Base-by-base conservation (phyloP, 148 eudicot genomes). In the Silene uniflora region DNA sequence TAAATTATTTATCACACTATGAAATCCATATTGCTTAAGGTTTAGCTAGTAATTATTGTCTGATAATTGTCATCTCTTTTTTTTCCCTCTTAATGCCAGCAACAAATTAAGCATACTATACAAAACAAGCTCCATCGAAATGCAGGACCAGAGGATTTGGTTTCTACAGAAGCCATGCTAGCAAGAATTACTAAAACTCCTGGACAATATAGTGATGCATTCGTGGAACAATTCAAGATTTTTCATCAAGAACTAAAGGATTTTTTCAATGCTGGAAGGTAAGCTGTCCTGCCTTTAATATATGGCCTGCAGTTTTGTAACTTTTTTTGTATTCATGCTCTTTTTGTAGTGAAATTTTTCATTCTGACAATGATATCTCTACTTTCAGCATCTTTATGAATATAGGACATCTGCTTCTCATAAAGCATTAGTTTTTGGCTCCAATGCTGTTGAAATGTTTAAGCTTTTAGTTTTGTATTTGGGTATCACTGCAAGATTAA, bases 241-340 rank as follows among this genome's bases (percentile, higher is more conserved):
- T 95, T 95, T 77, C 89, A 88, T 85, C 84, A 73, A 69, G 99
- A 95, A 80, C 88, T 95, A 75, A 95, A 95, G 80, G 99, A 95
- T 86, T 95, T 95, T 80, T 95, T 95, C 84, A 95, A 95, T 90
- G 99, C 99, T 79, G 99, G 96, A 85, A 95, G 99, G 99, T 92
- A 62, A 39, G 27, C 22, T 19, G 8, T 71, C 24, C n/a, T 19
- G 13, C 49, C 54, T 72, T 44, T 46, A 18, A 27, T 35, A 12
- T 58, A 18, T 54, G 7, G 14, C 70, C 35, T 54, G 62, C 67
- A 13, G 25, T 27, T 4, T 11, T 18, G n/a, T n/a, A n/a, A n/a
- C n/a, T n/a, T n/a, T n/a, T 54, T 6, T 0, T 67, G 22, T 49
- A 49, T 24, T 23, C 44, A 13, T 4, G 13, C 65, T 55, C 22